Evolutionary conservation across 1,139 yeast genomes (phyloP).

Genomic region (Suhomyces coccinellae): DNA sequence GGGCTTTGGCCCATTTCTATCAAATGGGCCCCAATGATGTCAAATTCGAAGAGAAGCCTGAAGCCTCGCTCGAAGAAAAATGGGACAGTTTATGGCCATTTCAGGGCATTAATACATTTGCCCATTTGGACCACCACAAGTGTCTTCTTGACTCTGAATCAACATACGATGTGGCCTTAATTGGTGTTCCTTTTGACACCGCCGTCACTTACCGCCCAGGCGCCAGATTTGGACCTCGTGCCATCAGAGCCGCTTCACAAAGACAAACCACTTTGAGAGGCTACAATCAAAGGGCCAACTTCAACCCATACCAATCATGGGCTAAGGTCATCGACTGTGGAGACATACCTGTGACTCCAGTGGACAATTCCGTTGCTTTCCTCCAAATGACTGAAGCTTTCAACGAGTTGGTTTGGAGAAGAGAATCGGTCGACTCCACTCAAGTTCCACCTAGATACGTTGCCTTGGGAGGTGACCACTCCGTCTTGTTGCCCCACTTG

Average conservation of each 20-base stretch:
- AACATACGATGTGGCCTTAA: constrained; percentile 61
- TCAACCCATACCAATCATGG: constrained; percentile 68
- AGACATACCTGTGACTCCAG: constrained; percentile 78
- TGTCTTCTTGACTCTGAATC: constrained; percentile 53
- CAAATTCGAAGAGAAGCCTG: background rate
- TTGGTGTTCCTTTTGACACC: constrained; percentile 80
- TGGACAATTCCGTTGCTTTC: constrained; percentile 70
- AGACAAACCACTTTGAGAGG: constrained; percentile 68
- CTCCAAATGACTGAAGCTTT: constrained; percentile 71
- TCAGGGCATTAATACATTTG: constrained; percentile 71
- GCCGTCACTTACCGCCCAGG: constrained; percentile 75
- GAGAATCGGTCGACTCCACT: constrained; percentile 21
- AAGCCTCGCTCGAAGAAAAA: constrained; percentile 41
- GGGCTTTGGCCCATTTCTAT: background rate
- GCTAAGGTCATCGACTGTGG: constrained; percentile 74
- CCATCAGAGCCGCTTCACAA: constrained; percentile 71
- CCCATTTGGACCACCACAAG: constrained; percentile 60
- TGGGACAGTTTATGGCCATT: constrained; percentile 73
- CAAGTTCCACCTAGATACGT: constrained; percentile 57
- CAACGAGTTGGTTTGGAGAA: constrained; percentile 50
- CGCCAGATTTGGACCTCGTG: constrained; percentile 79
- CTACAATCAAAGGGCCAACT: constrained; percentile 63
- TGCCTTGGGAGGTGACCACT: constrained; percentile 79
- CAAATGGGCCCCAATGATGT: constrained; percentile 6
- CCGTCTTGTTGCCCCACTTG: constrained; percentile 67